Evolutionary conservation across 2,329 filamentous ascomycete species (phyloP).

Genomic region (Venturia effusa): DNA sequence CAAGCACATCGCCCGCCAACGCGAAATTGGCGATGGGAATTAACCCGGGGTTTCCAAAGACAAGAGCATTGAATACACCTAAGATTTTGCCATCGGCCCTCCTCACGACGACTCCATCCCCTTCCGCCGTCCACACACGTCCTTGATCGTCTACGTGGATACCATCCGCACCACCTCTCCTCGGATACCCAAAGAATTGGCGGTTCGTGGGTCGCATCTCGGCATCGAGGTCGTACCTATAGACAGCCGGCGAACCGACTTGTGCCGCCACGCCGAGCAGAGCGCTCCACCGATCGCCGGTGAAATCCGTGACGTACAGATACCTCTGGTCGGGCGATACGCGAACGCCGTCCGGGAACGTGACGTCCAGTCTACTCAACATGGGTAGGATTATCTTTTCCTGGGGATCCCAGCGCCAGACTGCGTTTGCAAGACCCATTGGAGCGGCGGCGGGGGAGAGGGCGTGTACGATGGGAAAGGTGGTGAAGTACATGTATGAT

Average conservation of each 20-base stretch:
- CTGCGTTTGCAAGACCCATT: not conserved
- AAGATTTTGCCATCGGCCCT: slow-evolving; percentile 14
- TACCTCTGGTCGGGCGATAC: not conserved
- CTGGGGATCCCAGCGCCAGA: slow-evolving; percentile 8
- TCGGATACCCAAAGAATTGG: slow-evolving; percentile 14
- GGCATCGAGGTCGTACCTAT: slow-evolving; percentile 14
- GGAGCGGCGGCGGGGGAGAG: not conserved
- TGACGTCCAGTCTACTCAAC: slow-evolving; percentile 1
- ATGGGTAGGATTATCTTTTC: slow-evolving; percentile 5
- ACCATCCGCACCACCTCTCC: slow-evolving; percentile 16
- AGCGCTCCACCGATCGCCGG: too few species aligned
- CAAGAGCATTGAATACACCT: slow-evolving; percentile 14
- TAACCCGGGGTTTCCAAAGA: not conserved
- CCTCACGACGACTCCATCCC: slow-evolving; percentile 16
- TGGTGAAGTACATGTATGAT: slow-evolving; percentile 14
- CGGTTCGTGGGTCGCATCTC: slow-evolving; percentile 14
- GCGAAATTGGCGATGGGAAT: slow-evolving; percentile 14
- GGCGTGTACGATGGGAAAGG: not conserved
- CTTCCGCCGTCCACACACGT: slow-evolving; percentile 17
- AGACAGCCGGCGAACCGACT: not conserved
- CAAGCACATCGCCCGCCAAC: slow-evolving; percentile 11
- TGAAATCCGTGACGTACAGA: not conserved
- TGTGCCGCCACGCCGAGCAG: not conserved
- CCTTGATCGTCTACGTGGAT: slow-evolving; percentile 16
- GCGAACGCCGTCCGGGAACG: not conserved